Base-by-base conservation (phyloP, 176 grass and related monocot genomes). In the Hordeum marinum region DNA sequence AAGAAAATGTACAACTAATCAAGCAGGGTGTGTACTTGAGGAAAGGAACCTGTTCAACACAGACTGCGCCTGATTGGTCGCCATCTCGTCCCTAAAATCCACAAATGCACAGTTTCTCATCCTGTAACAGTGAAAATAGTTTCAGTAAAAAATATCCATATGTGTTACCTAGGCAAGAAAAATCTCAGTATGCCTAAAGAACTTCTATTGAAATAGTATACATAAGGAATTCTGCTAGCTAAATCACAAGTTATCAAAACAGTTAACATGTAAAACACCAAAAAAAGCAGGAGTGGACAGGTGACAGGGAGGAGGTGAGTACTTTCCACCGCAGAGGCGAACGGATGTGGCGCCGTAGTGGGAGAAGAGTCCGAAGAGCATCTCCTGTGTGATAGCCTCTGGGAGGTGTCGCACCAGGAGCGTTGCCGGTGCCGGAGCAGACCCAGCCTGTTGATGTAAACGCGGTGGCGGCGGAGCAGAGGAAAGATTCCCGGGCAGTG, bases 61-160 rank as follows among this genome's bases (percentile, higher is more conserved):
- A 14, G 89, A 89, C 57, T 93, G 87, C 32, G 93, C 93, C n/a
- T 94, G 93, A 81, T 78, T 84, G 63, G 96, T 93, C 32, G 85
- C 37, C 0, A 60, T 75, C 48, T 98, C 96, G 8, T 98, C 93
- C 80, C 89, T 95, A 66, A 95, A 98, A 86, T 95, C 96, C 23
- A 98, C 96, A 85, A 95, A 98, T 41, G 96, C 91, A 66, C 93
- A 95, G 68, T 98, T 94, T 70, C 89, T 93, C 83, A 98, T 83
- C 85, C 96, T 95, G 75, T 13, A 66, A 85, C 9, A 64, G 45
- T 54, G 50, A 72, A 43, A 63, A 83, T 34, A 24, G 58, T 52
- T 26, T 20, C 8, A 82, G 31, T 41, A 70, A 20, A 23, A 81
- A 73, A 67, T 1, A 17, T 42, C 18, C 4, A 50, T 1, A 25